Evolutionary conservation across 139 green algal species (phyloP).

Genomic region (Diplosphaera chodatii): DNA sequence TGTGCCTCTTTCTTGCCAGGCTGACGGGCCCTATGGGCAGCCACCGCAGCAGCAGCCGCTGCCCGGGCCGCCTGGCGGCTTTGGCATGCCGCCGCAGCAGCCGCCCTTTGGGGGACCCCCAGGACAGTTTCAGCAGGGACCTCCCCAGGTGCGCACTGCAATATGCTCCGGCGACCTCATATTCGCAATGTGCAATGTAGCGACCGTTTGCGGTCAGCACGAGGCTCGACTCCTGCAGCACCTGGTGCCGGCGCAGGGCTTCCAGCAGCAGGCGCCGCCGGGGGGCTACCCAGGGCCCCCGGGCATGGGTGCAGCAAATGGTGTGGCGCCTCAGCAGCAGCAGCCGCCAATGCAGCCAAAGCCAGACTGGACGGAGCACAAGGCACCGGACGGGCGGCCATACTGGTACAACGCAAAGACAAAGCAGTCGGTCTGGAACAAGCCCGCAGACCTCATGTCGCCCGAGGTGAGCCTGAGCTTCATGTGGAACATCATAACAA

Average conservation of each 20-base stretch:
- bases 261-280: background rate
- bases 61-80: background rate
- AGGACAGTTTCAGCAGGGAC: background rate
- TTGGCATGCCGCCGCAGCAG: conserved; percentile 5
- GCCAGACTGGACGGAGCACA: conserved; percentile 85
- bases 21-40: too few species aligned
- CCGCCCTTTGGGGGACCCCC: background rate
- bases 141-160: background rate
- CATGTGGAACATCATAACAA: too few species aligned
- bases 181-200: too few species aligned
- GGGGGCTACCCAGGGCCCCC: background rate
- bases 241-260: too few species aligned
- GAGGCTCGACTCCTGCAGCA: too few species aligned
- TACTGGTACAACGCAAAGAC: conserved; percentile 90
- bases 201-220: too few species aligned
- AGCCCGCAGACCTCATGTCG: conserved; percentile 74
- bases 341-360: conserved; percentile 14
- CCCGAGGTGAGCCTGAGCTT: background rate
- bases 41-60: background rate
- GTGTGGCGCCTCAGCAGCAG: background rate
- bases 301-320: background rate
- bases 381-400: conserved; percentile 74
- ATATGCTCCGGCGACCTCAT: too few species aligned
- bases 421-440: conserved; percentile 77
- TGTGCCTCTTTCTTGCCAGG: too few species aligned